phyloP scores from a whole-genome alignment of 1,139 yeast genomes.

The Nadsonia starkeyi-henricii region DNA sequence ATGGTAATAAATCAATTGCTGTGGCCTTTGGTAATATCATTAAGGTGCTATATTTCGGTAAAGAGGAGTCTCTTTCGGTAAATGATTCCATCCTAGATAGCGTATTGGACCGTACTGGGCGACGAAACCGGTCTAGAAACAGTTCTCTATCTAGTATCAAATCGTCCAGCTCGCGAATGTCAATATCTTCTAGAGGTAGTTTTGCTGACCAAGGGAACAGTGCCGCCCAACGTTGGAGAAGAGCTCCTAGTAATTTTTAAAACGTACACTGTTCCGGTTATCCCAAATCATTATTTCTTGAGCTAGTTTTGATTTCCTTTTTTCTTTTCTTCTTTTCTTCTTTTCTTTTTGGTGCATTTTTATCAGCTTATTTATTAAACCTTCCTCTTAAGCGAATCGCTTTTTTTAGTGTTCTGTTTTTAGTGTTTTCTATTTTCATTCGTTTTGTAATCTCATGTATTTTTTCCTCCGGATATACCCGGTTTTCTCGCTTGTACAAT shows the following conservation, averaged over 20 bases:
- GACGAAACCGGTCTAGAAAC: background rate
- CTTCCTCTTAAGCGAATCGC: too few relatives aligned
- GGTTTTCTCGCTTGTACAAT: too few relatives aligned
- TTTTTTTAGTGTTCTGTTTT: too few relatives aligned
- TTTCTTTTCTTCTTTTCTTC: too few relatives aligned
- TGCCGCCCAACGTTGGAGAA: background rate
- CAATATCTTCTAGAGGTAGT: background rate
- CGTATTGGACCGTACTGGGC: background rate
- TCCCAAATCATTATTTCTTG: too few relatives aligned
- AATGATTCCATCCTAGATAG: background rate
- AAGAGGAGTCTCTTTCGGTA: conserved; percentile 24
- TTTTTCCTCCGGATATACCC: too few relatives aligned
- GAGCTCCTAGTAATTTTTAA: background rate
- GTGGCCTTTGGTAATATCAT: conserved; percentile 60
- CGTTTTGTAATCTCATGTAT: too few relatives aligned
- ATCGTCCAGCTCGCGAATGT: background rate
- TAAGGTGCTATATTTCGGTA: conserved; percentile 62
- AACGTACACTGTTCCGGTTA: background rate
- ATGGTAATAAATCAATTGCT: conserved; percentile 66
- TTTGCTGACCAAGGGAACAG: background rate
- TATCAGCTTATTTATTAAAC: too few relatives aligned
- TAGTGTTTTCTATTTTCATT: too few relatives aligned
- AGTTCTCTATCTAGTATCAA: background rate
- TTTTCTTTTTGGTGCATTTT: too few relatives aligned
- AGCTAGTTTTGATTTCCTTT: too few relatives aligned